Evolutionary conservation across 1,284 basidiomycete genomes (phyloP).

Genomic region (Kwoniella shivajii): DNA sequence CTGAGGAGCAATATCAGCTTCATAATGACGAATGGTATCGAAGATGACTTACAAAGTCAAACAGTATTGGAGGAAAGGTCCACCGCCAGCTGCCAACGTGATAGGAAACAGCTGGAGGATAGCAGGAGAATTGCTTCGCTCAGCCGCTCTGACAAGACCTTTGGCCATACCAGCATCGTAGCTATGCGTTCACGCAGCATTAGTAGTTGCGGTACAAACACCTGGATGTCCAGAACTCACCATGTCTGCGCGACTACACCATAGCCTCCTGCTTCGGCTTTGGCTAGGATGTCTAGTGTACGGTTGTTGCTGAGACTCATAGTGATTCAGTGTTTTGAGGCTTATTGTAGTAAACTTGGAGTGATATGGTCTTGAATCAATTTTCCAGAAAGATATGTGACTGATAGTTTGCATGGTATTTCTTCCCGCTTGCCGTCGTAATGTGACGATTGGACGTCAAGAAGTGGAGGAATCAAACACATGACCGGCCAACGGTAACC

Average conservation of each 20-base stretch:
- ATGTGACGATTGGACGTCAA: not conserved
- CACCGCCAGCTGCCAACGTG: conserved; percentile 39
- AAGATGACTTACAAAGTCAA: conserved; percentile 35
- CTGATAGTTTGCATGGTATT: too few species aligned
- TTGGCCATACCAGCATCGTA: conserved; percentile 50
- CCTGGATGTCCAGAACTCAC: conserved; percentile 10
- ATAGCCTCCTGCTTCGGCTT: conserved; percentile 51
- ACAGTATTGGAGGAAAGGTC: conserved; percentile 40
- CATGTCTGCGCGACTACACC: conserved; percentile 46
- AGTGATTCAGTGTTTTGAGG: conserved; percentile 2
- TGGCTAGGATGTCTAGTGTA: conserved; percentile 49
- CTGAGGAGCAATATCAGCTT: conserved; percentile 55
- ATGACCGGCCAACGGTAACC: not conserved
- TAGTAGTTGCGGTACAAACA: not conserved
- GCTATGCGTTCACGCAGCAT: conserved; percentile 8
- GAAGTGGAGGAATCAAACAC: not conserved
- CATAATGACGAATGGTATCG: not conserved
- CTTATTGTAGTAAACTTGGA: not conserved
- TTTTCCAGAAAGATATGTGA: too few species aligned
- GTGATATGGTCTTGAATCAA: not conserved
- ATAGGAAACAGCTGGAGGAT: conserved; percentile 53
- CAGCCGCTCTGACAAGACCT: conserved; percentile 50
- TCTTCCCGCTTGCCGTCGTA: not conserved
- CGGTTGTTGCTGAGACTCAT: conserved; percentile 46
- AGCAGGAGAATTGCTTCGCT: conserved; percentile 46